Evolutionary conservation across 164 flowering plant species (phyloP).

Genomic region (Piper longum): DNA sequence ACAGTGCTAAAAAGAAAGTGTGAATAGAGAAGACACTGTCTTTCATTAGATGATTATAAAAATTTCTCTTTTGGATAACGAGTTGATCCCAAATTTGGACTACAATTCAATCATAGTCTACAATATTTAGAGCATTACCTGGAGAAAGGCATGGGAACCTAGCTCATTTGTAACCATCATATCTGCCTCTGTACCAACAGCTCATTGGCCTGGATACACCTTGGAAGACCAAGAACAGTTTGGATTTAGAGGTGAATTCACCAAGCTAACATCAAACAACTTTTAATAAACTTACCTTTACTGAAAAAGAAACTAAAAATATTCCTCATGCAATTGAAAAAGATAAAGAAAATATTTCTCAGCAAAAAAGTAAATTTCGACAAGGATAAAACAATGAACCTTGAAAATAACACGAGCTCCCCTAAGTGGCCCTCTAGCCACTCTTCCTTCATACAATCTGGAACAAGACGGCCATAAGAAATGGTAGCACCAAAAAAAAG

Average conservation of each 20-base stretch:
- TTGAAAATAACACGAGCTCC: slow-evolving; percentile 66
- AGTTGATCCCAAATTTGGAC: too few species aligned
- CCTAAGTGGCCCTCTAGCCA: slow-evolving; percentile 53
- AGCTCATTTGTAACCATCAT: slow-evolving; percentile 98
- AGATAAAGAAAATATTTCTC: neutral
- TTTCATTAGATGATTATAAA: too few species aligned
- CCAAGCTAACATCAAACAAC: neutral
- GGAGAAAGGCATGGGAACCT: slow-evolving; percentile 65
- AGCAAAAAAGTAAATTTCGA: neutral
- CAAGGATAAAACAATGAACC: slow-evolving; percentile 20
- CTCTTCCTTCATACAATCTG: slow-evolving; percentile 92
- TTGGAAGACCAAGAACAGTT: slow-evolving; percentile 11
- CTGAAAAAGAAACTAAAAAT: neutral
- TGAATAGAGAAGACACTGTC: too few species aligned
- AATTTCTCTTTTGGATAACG: too few species aligned
- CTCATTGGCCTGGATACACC: slow-evolving; percentile 90
- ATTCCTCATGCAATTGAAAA: too few species aligned
- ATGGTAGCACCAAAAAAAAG: slow-evolving; percentile 20
- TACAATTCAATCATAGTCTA: neutral
- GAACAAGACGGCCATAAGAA: slow-evolving; percentile 39
- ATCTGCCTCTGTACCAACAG: slow-evolving; percentile 79
- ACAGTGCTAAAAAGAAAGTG: too few species aligned
- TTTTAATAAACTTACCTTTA: neutral
- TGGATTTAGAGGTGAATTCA: neutral
- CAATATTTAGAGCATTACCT: slow-evolving; percentile 22